These are phyloP conservation scores for Pestalotiopsis fici DNA, from an alignment of 2,329 filamentous ascomycete genomes.

Conservation along the genomic window DNA sequence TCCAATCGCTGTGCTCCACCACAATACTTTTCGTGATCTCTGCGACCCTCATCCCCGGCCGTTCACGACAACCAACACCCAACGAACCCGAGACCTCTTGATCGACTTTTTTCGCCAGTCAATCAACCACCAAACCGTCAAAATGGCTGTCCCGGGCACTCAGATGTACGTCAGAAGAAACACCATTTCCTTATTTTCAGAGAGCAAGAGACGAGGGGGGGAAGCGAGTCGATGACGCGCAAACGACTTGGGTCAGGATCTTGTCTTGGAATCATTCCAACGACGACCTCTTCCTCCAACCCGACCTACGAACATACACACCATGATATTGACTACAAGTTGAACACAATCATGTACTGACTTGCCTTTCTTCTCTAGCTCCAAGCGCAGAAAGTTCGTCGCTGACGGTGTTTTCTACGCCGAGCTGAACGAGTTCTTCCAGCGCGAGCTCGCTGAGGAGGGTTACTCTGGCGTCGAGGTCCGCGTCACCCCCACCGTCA, in stretches of 20 bases:
- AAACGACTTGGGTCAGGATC: neutral
- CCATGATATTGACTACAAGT: conserved; percentile 1
- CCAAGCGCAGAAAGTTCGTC: conserved; percentile 93
- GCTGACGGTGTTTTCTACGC: conserved; percentile 99
- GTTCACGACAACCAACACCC: conserved; percentile 32
- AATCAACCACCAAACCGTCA: conserved; percentile 38
- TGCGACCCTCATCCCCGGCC: conserved; percentile 12
- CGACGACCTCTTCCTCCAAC: conserved; percentile 1
- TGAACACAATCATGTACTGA: conserved; percentile 4
- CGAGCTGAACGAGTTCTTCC: conserved; percentile 99
- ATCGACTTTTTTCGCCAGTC: conserved; percentile 27
- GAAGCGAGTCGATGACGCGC: conserved; percentile 8
- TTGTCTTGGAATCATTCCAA: neutral
- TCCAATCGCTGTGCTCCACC: conserved; percentile 7
- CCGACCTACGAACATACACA: neutral
- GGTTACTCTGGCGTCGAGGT: conserved; percentile 99
- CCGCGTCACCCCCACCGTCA: conserved; percentile 98
- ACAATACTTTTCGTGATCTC: conserved; percentile 13
- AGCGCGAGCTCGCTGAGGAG: conserved; percentile 99
- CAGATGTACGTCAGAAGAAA: conserved; percentile 56
- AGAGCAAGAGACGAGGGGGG: neutral
- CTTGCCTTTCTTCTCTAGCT: conserved; percentile 51
- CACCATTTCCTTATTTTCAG: neutral
- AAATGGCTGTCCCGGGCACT: conserved; percentile 62
- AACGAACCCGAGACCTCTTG: conserved; percentile 32